Percentiles rank a stretch among this genome's conserved stretches.
Conservation (phyloP, 2,329 filamentous ascomycete genomes). For the Bipolaris gigantea region DNA sequence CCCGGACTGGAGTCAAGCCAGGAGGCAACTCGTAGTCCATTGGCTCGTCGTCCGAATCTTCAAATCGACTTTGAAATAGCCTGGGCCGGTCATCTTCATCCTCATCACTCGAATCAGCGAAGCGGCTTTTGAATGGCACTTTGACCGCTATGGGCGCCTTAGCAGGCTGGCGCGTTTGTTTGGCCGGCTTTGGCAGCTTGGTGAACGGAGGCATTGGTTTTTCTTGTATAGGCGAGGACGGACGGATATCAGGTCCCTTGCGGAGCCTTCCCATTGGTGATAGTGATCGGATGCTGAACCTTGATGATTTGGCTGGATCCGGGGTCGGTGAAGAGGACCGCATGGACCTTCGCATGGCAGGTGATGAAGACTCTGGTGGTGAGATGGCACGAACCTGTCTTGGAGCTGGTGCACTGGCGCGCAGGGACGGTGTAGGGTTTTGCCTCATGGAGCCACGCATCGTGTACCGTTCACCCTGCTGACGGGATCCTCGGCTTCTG, state of each 20-base stretch:
- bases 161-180: slow-evolving; percentile 23
- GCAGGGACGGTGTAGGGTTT: slow-evolving; percentile 35
- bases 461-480: slow-evolving; percentile 53
- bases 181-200: slow-evolving; percentile 23
- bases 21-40: slow-evolving; percentile 52
- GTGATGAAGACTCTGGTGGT: slow-evolving; percentile 33
- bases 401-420: slow-evolving; percentile 38
- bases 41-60: slow-evolving; percentile 49
- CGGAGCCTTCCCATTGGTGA: slow-evolving; percentile 66
- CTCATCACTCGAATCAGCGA: slow-evolving; percentile 71
- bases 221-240: slow-evolving; percentile 20
- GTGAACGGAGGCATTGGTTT: slow-evolving; percentile 21
- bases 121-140: slow-evolving; percentile 52
- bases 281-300: slow-evolving; percentile 69
- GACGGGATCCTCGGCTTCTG: slow-evolving; percentile 44
- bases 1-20: slow-evolving; percentile 58
- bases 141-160: slow-evolving; percentile 19
- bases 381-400: slow-evolving; percentile 48
- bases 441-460: slow-evolving; percentile 76
- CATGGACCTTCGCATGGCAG: slow-evolving; percentile 38
- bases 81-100: slow-evolving; percentile 41
- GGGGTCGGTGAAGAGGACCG: slow-evolving; percentile 34
- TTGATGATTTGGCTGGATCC: slow-evolving; percentile 49
- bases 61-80: slow-evolving; percentile 52
- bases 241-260: slow-evolving; percentile 20